Evolutionary conservation across 1,284 basidiomycete species (phyloP).

Genomic region (Pisolithus thermaeus): DNA sequence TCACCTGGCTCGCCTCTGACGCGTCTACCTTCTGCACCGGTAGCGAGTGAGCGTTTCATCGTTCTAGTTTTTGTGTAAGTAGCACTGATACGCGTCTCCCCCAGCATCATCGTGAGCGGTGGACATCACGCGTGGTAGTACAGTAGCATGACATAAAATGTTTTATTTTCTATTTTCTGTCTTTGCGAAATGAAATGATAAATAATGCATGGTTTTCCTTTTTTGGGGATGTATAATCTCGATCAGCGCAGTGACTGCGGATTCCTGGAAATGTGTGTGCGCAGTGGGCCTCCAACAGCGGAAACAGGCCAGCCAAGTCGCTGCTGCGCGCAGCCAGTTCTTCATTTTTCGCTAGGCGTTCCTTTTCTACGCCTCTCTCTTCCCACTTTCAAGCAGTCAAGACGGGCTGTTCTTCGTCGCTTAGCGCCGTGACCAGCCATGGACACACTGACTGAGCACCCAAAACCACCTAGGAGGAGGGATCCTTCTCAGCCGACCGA

Average conservation of each 20-base stretch:
- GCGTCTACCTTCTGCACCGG: constrained; percentile 74
- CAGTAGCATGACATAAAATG: too few species aligned
- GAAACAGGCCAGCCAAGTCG: not conserved
- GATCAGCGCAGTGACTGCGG: constrained; percentile 33
- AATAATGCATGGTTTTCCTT: not conserved
- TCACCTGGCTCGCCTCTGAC: constrained; percentile 75
- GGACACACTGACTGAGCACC: constrained; percentile 5
- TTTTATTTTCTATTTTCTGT: not conserved
- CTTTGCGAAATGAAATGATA: constrained; percentile 2
- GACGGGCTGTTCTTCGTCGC: not conserved
- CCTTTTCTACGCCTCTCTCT: not conserved
- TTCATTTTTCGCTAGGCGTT: not conserved
- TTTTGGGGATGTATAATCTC: constrained; percentile 18
- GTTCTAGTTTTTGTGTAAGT: not conserved
- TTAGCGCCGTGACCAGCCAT: constrained; percentile 4
- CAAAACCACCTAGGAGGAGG: constrained; percentile 22
- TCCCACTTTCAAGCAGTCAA: constrained; percentile 3
- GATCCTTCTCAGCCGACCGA: constrained; percentile 50
- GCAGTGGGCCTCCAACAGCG: constrained; percentile 2
- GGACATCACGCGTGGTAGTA: constrained; percentile 66
- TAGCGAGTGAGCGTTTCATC: constrained; percentile 53
- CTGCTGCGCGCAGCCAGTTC: too few species aligned
- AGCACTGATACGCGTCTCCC: not conserved
- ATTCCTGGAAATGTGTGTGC: constrained; percentile 20
- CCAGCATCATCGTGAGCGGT: constrained; percentile 64